Conservation (phyloP, 169 alveolate species). For the Plasmodium fragile region DNA sequence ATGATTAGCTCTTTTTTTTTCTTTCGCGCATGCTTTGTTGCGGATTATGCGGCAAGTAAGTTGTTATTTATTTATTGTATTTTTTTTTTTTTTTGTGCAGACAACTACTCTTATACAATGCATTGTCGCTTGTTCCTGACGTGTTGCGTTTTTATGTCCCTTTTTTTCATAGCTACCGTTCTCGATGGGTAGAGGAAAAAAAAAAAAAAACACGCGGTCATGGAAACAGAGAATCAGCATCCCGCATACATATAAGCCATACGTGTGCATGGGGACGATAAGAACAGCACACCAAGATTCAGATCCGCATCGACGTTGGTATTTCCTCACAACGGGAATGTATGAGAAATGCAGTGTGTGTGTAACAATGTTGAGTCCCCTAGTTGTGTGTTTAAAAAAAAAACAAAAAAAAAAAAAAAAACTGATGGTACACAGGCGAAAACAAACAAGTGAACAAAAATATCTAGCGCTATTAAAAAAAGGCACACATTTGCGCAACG, state of each 20-base stretch:
- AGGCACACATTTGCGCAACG: not conserved
- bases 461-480: not conserved
- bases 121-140: not conserved
- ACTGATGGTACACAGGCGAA: not conserved
- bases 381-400: not conserved
- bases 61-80: not conserved
- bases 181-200: not conserved
- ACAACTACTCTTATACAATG: not conserved
- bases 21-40: not conserved
- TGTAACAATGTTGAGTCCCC: not conserved
- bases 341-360: not conserved
- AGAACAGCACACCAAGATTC: not conserved
- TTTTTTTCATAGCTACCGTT: not conserved
- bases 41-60: not conserved
- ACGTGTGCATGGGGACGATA: not conserved
- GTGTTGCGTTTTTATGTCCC: not conserved
- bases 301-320: not conserved
- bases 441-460: constrained; percentile 5
- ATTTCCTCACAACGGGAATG: not conserved
- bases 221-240: not conserved
- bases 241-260: not conserved
- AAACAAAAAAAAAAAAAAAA: not conserved
- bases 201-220: not conserved
- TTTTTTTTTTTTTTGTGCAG: not conserved
- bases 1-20: not conserved